Base-by-base conservation (phyloP, 2,329 filamentous ascomycete species). In the Rhinocladiella mackenziei region DNA sequence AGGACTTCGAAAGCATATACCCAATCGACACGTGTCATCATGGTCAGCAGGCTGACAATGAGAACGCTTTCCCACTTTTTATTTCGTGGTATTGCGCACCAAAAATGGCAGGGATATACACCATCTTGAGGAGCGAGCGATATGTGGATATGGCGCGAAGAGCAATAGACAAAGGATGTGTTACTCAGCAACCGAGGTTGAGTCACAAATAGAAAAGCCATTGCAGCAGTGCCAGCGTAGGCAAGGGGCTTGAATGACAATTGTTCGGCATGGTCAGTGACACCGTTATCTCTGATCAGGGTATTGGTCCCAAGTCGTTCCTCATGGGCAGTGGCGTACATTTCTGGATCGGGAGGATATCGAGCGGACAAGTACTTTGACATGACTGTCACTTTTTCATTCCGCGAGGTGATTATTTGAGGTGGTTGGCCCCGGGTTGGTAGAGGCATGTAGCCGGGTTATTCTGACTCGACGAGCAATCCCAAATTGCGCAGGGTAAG, bases 81-180 rank as follows among this genome's bases (percentile, higher is more conserved):
- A 15, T 10, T 41, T 25, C 11, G 18, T 22, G n/a, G 17, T 13
- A 15, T 31, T 18, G 7, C 31, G 10, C 3, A 23, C 7, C 8
- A 41, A 3, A 10, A 45, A 31, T 18, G 37, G 28, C 13, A 31
- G n/a, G n/a, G 41, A 23, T 5, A 45, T 28, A 19, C 31, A 30
- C 37, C 31, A 45, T 36, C 25, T 36, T 13, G 17, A 29, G 11
- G 18, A n/a, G 14, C 29, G 18, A 14, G 26, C 13, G 17, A 40
- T 19, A n/a, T 28, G 29, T 20, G 43, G 43, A 19, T 40, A 40
- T 29, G 31, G 13, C 11, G 18, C 32, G 28, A 45, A 35, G 10
- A 45, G 17, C 10, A 39, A 30, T 3, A 29, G n/a, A 17, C 29
- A 22, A 10, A 45, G 43, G 14, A 41, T 14, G 17, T 31, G 25